Evolutionary conservation across 768 basidiomycete genomes (phyloP), one percentile per base, ranked within the genome.

Genomic region (Pholiota microspora): DNA sequence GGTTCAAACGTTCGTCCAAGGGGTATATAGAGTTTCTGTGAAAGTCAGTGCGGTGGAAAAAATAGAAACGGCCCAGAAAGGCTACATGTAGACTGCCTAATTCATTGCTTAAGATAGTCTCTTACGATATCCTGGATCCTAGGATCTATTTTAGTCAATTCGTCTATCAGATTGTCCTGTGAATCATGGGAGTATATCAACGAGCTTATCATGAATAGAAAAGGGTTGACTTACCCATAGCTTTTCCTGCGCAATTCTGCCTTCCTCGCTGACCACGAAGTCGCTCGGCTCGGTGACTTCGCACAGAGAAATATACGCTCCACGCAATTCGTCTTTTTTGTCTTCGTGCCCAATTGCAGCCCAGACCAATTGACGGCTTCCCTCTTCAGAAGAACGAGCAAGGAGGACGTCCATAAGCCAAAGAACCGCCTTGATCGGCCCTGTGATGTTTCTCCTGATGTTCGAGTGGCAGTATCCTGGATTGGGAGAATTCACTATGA

Each of bases 391-490:
- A 0, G 76, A 65, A 15, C 67, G 67, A 2, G 73, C 76, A 0
- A 81, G n/a, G 1, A 67, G 15, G 7, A 53, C 62, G 42, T 73
- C 69, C 62, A 74, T 61, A 4, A 72, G n/a, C 57, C 62, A 54
- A 34, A 59, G 51, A 10, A 69, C 7, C 23, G 55, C 24, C 2
- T 61, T 49, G 24, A 65, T 3, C 0, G 23, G 10, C 9, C 62
- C 64, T 5, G 51, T 57, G 1, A 71, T 28, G 6, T 57, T 55
- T 13, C 66, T 59, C 0, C 64, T 61, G 2, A 79, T 59, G 24
- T 71, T 66, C 1, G 76, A 77, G 34, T 65, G 48, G 59, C 77
- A 78, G 54, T 69, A 76, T 4, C 77, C 77, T n/a, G 78, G 79
- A 42, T 74, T 73, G 15, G 75, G 71, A n/a, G 66, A 45, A 53